Evolutionary conservation across 192 early-diverging fungal genomes (phyloP), one percentile per base, ranked within the genome.

Genomic region (Backusella tuberculispora): DNA sequence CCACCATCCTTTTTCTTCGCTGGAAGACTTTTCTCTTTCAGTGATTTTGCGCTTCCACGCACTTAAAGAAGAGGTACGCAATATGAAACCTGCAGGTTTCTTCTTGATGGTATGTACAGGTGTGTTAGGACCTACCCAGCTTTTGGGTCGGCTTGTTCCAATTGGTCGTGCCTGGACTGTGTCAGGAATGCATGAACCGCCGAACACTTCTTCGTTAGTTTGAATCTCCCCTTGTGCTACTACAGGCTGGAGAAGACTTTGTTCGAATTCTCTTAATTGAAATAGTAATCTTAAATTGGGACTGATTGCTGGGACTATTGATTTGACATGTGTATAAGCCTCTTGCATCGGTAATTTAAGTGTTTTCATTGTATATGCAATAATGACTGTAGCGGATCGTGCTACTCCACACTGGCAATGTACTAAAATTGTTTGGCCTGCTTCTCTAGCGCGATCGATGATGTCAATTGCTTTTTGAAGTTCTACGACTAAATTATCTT

Each of bases 381-480:
- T 93, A 17, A 96, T 89, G 47, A 98, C 78, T 0, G 90, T 89
- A 7, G 95, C 95, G 14, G 95, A 96, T 64, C 96, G 84, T 19
- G 96, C 95, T 15, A 98, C 91, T 19, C 96, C 96, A 71, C 93
- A 85, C 74, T 96, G 93, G 85, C 96, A 98, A 74, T 94, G 91
- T 5, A 98, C 92, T 12, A 98, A 83, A 10, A 97, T 87, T 44
- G 86, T 83, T 53, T 84, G 71, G 40, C 88, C 87, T 12, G 77
- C 66, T 8, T 37, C 73, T 40, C 88, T 78, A 7, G 90, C 89
- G 38, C 76, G 78, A 74, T 93, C 88, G 70, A 97, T 95, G 73
- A 86, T 88, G 38, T 72, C 85, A 66, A 94, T 90, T 9, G 90
- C 92, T 42, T 72, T 67, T 14, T 81, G 78, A 41, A 97, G 89